A percentile compares a stretch with the other conserved stretches of the same genome.
Conservation (phyloP, 305 asterid genomes). For the Solanum hybrid region DNA sequence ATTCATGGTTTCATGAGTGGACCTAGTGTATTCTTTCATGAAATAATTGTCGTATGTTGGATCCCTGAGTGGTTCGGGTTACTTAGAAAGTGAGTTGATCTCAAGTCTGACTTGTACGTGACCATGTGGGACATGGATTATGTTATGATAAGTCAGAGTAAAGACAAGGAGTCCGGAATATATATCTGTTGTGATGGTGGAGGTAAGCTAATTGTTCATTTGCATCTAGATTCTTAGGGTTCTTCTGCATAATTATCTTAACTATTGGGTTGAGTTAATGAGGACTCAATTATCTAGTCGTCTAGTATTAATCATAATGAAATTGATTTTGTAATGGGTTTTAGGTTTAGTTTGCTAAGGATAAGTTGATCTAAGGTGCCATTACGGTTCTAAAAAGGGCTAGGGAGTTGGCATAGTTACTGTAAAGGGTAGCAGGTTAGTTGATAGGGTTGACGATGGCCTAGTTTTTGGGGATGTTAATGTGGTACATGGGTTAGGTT, state of each 20-base stretch:
- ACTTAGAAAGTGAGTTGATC: neutral
- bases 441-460: neutral
- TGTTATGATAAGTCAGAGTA: neutral
- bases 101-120: neutral
- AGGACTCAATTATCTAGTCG: neutral
- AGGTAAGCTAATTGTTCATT: neutral
- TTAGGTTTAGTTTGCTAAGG: neutral
- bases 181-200: neutral
- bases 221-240: neutral
- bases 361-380: neutral
- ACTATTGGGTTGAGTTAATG: neutral
- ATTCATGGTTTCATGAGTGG: neutral
- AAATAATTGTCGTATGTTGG: neutral
- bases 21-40: neutral
- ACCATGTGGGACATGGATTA: neutral
- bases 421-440: no score
- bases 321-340: neutral
- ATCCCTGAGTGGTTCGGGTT: neutral
- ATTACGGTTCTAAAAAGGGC: neutral
- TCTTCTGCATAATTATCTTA: neutral
- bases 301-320: neutral
- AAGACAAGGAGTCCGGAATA: neutral
- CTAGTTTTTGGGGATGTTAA: neutral
- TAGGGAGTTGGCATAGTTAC: neutral
- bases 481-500: neutral